Percentiles rank a stretch among this genome's conserved stretches.
phyloP scores from a whole-genome alignment of 352 stramenopile genomes.

The Pythium phragmiticola region DNA sequence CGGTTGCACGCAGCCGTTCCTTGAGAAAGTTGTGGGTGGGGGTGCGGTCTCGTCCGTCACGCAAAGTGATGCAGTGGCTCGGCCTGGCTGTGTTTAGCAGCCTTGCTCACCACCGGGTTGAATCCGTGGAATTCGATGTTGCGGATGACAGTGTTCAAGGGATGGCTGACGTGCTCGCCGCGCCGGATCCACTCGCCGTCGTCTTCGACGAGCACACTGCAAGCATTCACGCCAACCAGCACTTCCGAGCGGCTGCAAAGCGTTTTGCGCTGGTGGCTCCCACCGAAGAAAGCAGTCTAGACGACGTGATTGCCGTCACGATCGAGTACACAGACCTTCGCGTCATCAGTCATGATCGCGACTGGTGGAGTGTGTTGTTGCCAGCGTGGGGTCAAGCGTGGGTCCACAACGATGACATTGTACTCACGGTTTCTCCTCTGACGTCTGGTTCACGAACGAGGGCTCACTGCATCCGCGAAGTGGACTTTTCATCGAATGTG shows the following conservation, averaged over 20 bases:
- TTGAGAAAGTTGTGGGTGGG: background rate
- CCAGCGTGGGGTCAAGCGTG: slow-evolving; percentile 3
- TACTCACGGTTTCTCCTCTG: background rate
- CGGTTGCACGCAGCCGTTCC: background rate
- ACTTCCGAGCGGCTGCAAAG: background rate
- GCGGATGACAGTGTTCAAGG: too few species aligned
- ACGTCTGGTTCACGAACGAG: background rate
- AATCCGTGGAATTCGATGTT: background rate
- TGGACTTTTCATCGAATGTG: background rate
- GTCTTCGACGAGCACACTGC: background rate
- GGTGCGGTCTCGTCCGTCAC: background rate
- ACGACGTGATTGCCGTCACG: background rate
- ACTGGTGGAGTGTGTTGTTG: slow-evolving; percentile 8
- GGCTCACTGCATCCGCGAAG: background rate
- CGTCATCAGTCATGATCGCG: background rate
- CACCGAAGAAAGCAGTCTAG: background rate
- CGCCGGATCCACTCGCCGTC: background rate
- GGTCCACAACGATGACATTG: background rate
- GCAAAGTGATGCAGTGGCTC: background rate
- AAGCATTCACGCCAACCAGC: background rate
- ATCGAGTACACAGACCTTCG: background rate
- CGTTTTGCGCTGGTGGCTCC: background rate
- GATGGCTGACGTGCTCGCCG: background rate
- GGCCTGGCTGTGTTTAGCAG: background rate
- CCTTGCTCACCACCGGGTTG: background rate